Evolutionary conservation across 108 stramenopile species (phyloP).

Genomic region (Fistulifera pelliculosa): DNA sequence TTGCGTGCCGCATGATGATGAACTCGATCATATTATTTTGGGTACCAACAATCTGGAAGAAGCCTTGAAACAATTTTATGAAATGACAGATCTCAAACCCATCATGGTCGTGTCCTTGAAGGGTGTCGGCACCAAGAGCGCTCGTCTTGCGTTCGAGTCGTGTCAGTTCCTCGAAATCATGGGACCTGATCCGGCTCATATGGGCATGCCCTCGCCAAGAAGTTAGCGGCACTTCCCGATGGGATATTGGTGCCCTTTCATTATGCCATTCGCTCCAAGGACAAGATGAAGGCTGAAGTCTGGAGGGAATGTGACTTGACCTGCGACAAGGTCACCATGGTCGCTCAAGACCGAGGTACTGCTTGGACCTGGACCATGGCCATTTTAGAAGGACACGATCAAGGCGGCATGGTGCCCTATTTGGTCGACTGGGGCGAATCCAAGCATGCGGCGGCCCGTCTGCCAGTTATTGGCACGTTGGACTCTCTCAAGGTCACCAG

Average conservation of each 20-base stretch:
- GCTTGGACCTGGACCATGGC: conserved; percentile 18
- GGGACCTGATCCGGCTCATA: conserved; percentile 15
- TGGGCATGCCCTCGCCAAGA: conserved; percentile 5
- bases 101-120: conserved; percentile 13
- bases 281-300: conserved; percentile 10
- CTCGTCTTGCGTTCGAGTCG: conserved; percentile 13
- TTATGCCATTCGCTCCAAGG: conserved; percentile 18
- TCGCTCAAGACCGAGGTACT: conserved; percentile 7
- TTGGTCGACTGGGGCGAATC: conserved; percentile 22
- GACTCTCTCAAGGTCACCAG: conserved; percentile 13
- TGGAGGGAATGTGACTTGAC: conserved; percentile 9
- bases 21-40: conserved; percentile 21
- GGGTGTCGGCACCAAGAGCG: conserved; percentile 25
- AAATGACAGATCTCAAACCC: conserved; percentile 21
- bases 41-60: conserved; percentile 14
- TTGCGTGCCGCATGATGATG: conserved; percentile 1
- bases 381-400: conserved; percentile 14
- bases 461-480: conserved; percentile 11
- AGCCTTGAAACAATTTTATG: conserved; percentile 14
- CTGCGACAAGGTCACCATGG: conserved; percentile 22
- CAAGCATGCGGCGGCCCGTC: conserved; percentile 13
- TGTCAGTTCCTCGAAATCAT: conserved; percentile 20
- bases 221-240: conserved; percentile 9
- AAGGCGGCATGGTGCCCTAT: conserved; percentile 19
- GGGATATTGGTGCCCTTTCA: conserved; percentile 22